Percentiles rank a stretch among this genome's conserved stretches.
Conservation (phyloP, 1,139 yeast genomes). For the Saccharomyces hybrid region DNA sequence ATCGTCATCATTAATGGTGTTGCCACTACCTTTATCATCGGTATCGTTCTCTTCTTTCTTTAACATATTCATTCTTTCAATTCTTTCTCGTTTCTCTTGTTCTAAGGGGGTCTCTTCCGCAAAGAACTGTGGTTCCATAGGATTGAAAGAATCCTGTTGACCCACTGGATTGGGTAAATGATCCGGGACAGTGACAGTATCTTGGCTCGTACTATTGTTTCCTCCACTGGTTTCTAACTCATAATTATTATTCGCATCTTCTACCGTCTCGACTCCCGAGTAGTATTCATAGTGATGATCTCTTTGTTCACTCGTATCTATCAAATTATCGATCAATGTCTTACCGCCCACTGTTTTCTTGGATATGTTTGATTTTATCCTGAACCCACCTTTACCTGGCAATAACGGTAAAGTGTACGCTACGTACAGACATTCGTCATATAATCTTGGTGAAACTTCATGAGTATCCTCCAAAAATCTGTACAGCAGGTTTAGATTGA, state of each 20-base stretch:
- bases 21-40: neutral
- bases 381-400: constrained; percentile 79
- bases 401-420: constrained; percentile 82
- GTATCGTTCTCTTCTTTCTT: neutral
- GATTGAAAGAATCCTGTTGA: constrained; percentile 42
- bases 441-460: constrained; percentile 74
- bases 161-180: constrained; percentile 23
- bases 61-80: constrained; percentile 9
- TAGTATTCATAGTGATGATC: constrained; percentile 90
- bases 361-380: constrained; percentile 74
- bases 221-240: constrained; percentile 25
- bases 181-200: constrained; percentile 19
- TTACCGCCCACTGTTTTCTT: constrained; percentile 55
- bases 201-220: constrained; percentile 17
- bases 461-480: constrained; percentile 62
- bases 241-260: constrained; percentile 51
- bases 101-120: constrained; percentile 33
- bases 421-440: constrained; percentile 86
- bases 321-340: constrained; percentile 63
- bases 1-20: neutral
- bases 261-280: constrained; percentile 70
- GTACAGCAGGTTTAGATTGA: constrained; percentile 56
- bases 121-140: constrained; percentile 60
- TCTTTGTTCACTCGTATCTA: constrained; percentile 72
- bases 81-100: constrained; percentile 14